These are phyloP conservation scores for Suillus placidus DNA, from an alignment of 768 basidiomycete genomes.

Conservation along the genomic window DNA sequence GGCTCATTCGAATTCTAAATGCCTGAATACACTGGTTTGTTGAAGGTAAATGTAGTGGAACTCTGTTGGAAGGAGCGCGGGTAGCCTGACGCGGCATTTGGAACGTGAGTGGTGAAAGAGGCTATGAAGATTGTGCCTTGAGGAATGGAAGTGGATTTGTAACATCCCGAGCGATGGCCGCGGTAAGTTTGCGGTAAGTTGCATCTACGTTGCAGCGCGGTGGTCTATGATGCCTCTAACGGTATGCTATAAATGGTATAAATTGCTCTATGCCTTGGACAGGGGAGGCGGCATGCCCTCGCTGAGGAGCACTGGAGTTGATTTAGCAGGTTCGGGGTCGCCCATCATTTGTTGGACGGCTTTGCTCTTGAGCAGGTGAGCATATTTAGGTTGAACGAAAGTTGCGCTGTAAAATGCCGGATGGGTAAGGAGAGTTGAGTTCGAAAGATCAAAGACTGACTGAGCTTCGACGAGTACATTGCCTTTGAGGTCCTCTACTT, in stretches of 20 bases:
- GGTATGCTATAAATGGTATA: neutral
- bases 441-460: constrained; percentile 47
- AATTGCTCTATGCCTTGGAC: constrained; percentile 25
- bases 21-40: neutral
- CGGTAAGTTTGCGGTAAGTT: neutral
- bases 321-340: constrained; percentile 41
- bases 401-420: constrained; percentile 51
- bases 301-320: constrained; percentile 27
- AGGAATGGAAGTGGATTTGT: neutral
- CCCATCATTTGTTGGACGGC: constrained; percentile 70
- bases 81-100: neutral
- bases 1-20: neutral
- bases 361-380: constrained; percentile 67
- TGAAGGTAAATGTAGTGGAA: neutral
- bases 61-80: neutral
- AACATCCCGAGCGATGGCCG: neutral
- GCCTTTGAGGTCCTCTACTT: constrained; percentile 81
- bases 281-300: constrained; percentile 33
- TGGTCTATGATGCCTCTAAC: neutral
- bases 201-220: neutral
- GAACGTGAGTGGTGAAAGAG: neutral
- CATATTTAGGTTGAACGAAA: constrained; percentile 90
- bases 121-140: neutral
- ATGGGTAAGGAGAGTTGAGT: neutral
- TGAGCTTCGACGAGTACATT: constrained; percentile 79